phyloP scores from a whole-genome alignment of 2,329 filamentous ascomycete genomes.

The Aspergillaceae sp. region DNA sequence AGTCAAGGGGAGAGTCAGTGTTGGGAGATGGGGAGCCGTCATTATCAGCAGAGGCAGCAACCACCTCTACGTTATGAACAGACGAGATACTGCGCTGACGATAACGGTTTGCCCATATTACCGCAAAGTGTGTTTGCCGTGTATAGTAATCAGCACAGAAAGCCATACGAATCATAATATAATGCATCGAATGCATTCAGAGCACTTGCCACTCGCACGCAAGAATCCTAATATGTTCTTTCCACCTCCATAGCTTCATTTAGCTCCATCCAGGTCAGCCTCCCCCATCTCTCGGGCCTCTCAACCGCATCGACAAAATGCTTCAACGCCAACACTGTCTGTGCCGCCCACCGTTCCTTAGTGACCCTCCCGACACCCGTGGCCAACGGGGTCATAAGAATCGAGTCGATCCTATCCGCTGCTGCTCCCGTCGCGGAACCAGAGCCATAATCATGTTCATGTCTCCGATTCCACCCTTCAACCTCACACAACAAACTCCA shows the following conservation, averaged over 20 bases:
- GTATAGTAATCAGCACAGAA: not conserved
- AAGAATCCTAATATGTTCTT: too few relatives aligned
- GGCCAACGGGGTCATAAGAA: conserved; percentile 47
- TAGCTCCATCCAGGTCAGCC: conserved; percentile 30
- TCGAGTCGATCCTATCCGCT: conserved; percentile 28
- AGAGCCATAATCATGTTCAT: not conserved
- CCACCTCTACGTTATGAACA: not conserved
- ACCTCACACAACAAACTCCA: conserved; percentile 45
- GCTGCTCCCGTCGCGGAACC: conserved; percentile 1
- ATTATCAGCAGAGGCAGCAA: too few relatives aligned
- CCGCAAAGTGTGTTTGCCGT: not conserved
- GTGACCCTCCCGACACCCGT: conserved; percentile 42
- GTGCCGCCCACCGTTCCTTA: conserved; percentile 42
- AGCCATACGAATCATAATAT: not conserved
- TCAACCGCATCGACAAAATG: conserved; percentile 44
- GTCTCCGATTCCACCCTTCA: conserved; percentile 39
- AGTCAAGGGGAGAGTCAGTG: too few relatives aligned
- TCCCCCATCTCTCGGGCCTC: conserved; percentile 36
- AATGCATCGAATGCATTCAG: not conserved
- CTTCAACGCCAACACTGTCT: conserved; percentile 44
- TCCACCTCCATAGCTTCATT: conserved; percentile 18
- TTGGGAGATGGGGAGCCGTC: too few relatives aligned
- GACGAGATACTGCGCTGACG: not conserved
- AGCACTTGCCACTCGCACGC: not conserved
- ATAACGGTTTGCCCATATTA: not conserved